Evolutionary conservation across 768 basidiomycete genomes (phyloP), one percentile per base, ranked within the genome.

Genomic region (Kwoniella botswanensis): DNA sequence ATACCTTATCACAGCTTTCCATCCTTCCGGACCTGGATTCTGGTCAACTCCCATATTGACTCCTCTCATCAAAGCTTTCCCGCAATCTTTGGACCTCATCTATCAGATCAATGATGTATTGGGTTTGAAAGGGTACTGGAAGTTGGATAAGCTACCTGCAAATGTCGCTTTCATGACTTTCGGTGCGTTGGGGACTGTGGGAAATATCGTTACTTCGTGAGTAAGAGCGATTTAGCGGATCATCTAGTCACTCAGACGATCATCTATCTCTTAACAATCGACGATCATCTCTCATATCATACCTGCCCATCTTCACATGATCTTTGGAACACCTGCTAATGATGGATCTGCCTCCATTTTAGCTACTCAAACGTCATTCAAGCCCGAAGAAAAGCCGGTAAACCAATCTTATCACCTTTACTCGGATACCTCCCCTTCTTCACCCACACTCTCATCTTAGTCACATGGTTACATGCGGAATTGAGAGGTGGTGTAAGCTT

Each of bases 111-210:
- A 81, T 44, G 54, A 70, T 29, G 46, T 53, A 1, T 26, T 79
- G 24, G 75, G 74, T 0, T 56, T 78, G 24, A 77, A 72, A 58
- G 79, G 77, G 13, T 60, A 59, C 41, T 64, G 65, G 56, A 68
- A 68, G 59, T 60, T 82, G 60, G 73, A 74, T 50, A 88, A 91
- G 78, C 80, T 93, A 1, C 88, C 88, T 1, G 85, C 98, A 24
- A 97, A 96, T 78, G 93, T 93, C 67, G 86, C 88, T 1, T 94
- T 98, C 87, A 93, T 98, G 90, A 84, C 90, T 50, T 91, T 96
- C 75, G 91, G 87, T 0, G 89, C 85, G 4, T 78, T 92, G 44
- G 90, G 87, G 0, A 85, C 95, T 1, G 87, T 87, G 0, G 90
- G 91, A 84, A 98, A 98, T 83, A 93, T 98, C 76, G 71, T 89